Conservation (phyloP, 768 basidiomycete species). For the Coprinopsis cinerea region DNA sequence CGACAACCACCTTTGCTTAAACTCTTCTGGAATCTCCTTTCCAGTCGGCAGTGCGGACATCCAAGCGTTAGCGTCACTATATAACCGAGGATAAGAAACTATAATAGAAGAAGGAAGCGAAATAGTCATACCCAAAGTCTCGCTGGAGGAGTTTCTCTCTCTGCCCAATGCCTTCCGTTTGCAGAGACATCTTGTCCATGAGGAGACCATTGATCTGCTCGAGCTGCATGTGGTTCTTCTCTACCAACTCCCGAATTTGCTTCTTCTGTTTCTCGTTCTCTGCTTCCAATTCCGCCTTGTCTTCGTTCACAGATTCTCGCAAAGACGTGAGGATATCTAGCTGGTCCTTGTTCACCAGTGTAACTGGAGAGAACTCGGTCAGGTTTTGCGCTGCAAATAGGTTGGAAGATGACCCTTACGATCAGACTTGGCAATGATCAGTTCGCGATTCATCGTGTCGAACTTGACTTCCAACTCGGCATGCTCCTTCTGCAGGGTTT, state of each 20-base stretch:
- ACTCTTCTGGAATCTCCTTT: constrained; percentile 76
- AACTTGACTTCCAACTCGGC: constrained; percentile 66
- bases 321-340: constrained; percentile 81
- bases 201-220: constrained; percentile 84
- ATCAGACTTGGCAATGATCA: constrained; percentile 83
- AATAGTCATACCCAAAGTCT: constrained; percentile 70
- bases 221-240: constrained; percentile 87
- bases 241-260: constrained; percentile 63
- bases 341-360: constrained; percentile 89
- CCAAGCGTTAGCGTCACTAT: not conserved
- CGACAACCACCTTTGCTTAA: constrained; percentile 65
- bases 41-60: constrained; percentile 49
- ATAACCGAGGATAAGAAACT: not conserved
- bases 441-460: constrained; percentile 55
- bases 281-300: constrained; percentile 69
- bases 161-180: constrained; percentile 86
- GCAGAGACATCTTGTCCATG: constrained; percentile 86
- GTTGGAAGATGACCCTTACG: no score
- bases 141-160: constrained; percentile 82
- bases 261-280: constrained; percentile 61
- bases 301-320: constrained; percentile 84
- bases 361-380: constrained; percentile 56
- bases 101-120: not conserved
- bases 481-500: constrained; percentile 60
- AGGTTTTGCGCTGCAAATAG: no score